These are phyloP conservation scores for Westerdykella sp. DNA, from an alignment of 2,329 filamentous ascomycete genomes.

Conservation along the genomic window DNA sequence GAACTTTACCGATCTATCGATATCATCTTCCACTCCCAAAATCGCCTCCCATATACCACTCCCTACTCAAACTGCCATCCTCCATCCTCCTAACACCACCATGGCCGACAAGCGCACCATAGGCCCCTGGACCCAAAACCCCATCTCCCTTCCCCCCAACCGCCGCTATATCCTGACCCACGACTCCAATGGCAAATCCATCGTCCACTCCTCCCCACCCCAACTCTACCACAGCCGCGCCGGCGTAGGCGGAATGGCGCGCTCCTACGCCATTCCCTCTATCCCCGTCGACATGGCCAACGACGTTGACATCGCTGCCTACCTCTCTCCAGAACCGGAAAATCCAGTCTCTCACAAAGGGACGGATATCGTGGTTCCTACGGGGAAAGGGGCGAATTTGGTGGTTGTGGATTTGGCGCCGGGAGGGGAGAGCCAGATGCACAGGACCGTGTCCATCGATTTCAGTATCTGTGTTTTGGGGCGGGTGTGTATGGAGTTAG, in stretches of 20 bases:
- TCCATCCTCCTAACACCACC: too few species aligned
- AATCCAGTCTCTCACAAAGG: slow-evolving; percentile 6
- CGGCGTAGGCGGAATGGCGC: slow-evolving; percentile 16
- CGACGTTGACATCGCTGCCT: slow-evolving; percentile 38
- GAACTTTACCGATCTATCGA: too few species aligned
- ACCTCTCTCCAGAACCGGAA: slow-evolving; percentile 13
- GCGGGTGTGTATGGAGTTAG: too few species aligned
- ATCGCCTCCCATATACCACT: too few species aligned
- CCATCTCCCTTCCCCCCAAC: neutral
- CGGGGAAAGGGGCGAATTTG: slow-evolving; percentile 6
- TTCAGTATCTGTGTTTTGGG: too few species aligned
- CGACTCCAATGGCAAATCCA: slow-evolving; percentile 31
- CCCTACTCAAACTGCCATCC: too few species aligned
- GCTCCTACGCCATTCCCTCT: slow-evolving; percentile 32
- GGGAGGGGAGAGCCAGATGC: too few species aligned
- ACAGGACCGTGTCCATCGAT: too few species aligned
- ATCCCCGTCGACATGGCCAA: slow-evolving; percentile 38
- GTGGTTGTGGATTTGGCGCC: slow-evolving; percentile 10
- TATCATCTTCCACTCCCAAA: too few species aligned
- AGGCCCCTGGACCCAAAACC: too few species aligned
- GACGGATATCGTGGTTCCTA: slow-evolving; percentile 12
- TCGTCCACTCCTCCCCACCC: slow-evolving; percentile 28
- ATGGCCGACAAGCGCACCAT: too few species aligned
- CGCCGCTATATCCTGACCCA: slow-evolving; percentile 34
- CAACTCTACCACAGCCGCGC: slow-evolving; percentile 14